Conservation (phyloP, 2,329 filamentous ascomycete species). For the Chaetomiaceae sp. region DNA sequence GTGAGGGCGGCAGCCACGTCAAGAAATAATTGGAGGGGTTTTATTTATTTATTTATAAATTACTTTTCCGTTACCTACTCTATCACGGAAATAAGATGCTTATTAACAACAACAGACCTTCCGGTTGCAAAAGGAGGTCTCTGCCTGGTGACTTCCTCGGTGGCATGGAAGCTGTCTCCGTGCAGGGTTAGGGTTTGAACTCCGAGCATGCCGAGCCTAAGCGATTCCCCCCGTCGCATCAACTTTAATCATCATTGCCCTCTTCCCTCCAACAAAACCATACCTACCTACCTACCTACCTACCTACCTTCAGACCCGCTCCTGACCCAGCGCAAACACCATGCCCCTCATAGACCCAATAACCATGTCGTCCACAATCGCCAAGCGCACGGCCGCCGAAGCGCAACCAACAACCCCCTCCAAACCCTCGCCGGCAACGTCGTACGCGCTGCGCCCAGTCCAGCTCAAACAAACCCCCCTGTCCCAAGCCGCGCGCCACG, state of each 20-base stretch:
- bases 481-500: conserved; percentile 30
- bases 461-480: conserved; percentile 24
- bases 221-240: background rate
- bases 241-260: conserved; percentile 8
- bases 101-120: too few relatives aligned
- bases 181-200: conserved; percentile 14
- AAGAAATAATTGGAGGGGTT: too few relatives aligned
- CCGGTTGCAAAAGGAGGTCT: too few relatives aligned
- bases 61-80: too few relatives aligned
- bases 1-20: conserved; percentile 19
- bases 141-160: too few relatives aligned
- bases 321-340: background rate
- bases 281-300: background rate
- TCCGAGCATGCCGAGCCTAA: conserved; percentile 1
- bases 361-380: conserved; percentile 30
- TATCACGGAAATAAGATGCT: too few relatives aligned
- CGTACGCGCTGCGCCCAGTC: conserved; percentile 22
- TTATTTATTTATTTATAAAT: too few relatives aligned
- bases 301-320: background rate
- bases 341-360: conserved; percentile 34
- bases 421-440: background rate
- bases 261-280: background rate
- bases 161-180: background rate
- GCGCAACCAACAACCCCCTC: conserved; percentile 6
- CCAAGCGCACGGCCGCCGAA: conserved; percentile 19